phyloP scores from a whole-genome alignment of 208 protist species.

The Acanthamoeba castellanii region DNA sequence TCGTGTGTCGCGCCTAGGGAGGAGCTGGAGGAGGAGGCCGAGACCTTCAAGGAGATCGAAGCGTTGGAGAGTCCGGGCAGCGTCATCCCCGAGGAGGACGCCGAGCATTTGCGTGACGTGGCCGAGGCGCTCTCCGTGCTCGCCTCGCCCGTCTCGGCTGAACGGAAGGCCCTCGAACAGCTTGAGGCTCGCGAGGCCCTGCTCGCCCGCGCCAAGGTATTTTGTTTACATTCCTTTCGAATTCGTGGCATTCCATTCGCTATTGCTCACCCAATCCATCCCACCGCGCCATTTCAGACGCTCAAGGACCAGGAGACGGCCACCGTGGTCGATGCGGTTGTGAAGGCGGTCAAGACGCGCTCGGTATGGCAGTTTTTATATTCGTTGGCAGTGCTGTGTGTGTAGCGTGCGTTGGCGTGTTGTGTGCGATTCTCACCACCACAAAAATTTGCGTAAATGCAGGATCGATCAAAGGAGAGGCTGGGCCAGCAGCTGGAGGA shows the following conservation, averaged over 20 bases:
- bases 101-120: slow-evolving; percentile 49
- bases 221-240: background rate
- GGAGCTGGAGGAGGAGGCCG: slow-evolving; percentile 50
- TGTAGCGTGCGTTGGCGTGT: background rate
- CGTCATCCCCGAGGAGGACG: slow-evolving; percentile 63
- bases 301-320: slow-evolving; percentile 4
- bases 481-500: slow-evolving; percentile 37
- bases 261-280: background rate
- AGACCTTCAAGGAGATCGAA: slow-evolving; percentile 66
- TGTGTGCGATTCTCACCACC: too few relatives aligned
- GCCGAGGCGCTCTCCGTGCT: slow-evolving; percentile 57
- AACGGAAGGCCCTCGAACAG: slow-evolving; percentile 35
- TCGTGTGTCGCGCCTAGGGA: background rate
- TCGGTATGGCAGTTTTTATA: background rate
- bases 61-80: slow-evolving; percentile 53
- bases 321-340: background rate
- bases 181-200: slow-evolving; percentile 63
- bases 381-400: background rate
- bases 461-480: slow-evolving; percentile 51
- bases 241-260: background rate
- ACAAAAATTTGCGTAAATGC: background rate
- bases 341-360: slow-evolving; percentile 10
- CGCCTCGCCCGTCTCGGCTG: slow-evolving; percentile 53
- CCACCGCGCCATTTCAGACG: background rate
- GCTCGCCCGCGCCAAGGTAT: slow-evolving; percentile 15